Evolutionary conservation across 2,329 filamentous ascomycete genomes (phyloP).

Genomic region (Aspergillus neoniger): DNA sequence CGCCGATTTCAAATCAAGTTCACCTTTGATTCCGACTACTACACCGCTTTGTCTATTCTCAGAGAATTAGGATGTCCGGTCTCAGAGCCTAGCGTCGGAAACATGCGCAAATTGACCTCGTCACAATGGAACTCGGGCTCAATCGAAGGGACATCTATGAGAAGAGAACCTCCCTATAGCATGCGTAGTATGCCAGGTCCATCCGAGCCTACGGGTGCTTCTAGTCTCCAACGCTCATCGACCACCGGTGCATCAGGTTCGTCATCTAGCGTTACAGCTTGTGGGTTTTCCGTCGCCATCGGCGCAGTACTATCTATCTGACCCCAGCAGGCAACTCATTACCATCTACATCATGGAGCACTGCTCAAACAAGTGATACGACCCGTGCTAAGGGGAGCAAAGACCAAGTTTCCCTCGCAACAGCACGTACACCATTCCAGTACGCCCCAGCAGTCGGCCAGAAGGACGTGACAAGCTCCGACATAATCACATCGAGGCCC

Average conservation of each 20-base stretch:
- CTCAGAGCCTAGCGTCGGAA: constrained; percentile 38
- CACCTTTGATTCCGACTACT: constrained; percentile 42
- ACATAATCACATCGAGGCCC: constrained; percentile 17
- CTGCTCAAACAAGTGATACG: constrained; percentile 1
- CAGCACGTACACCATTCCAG: constrained; percentile 2
- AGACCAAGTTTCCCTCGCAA: constrained; percentile 6
- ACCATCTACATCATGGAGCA: constrained; percentile 16
- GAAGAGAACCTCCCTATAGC: constrained; percentile 2
- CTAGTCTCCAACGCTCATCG: constrained; percentile 9
- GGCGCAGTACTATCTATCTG: not conserved
- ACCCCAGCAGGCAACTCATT: constrained; percentile 5
- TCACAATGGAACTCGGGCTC: constrained; percentile 29
- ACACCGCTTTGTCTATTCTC: constrained; percentile 44
- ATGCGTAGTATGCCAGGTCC: not conserved
- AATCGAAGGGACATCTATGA: constrained; percentile 11
- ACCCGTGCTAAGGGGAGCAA: not conserved
- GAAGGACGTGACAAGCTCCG: not conserved
- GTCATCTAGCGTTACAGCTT: constrained; percentile 10
- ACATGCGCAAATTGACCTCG: constrained; percentile 25
- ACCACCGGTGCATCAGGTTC: not conserved
- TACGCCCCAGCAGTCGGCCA: not conserved
- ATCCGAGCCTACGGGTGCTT: not conserved
- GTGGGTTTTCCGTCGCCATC: not conserved
- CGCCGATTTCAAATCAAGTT: constrained; percentile 51
- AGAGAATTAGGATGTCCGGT: constrained; percentile 47